phyloP scores from a whole-genome alignment of 768 basidiomycete genomes.

The Mycena epipterygia region DNA sequence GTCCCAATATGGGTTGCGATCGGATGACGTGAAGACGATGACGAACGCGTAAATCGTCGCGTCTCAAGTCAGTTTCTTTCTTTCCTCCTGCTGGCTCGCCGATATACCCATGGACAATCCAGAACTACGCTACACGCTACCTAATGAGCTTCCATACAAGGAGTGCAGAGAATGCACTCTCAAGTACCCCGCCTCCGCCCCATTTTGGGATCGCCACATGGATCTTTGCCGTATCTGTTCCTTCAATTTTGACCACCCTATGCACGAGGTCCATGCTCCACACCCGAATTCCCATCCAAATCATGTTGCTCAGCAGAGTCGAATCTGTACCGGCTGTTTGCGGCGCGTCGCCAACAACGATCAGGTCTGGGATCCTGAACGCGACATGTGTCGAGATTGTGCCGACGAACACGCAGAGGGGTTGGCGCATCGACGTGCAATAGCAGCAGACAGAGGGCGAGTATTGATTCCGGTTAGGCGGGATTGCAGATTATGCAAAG shows the following conservation, averaged over 20 bases:
- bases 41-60: too few species aligned
- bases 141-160: too few species aligned
- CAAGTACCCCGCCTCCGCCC: too few species aligned
- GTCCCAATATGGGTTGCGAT: too few species aligned
- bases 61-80: too few species aligned
- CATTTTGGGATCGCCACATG: too few species aligned
- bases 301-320: not conserved
- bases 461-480: not conserved
- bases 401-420: not conserved
- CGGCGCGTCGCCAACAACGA: not conserved
- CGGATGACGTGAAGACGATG: too few species aligned
- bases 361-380: not conserved
- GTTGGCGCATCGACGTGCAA: not conserved
- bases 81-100: too few species aligned
- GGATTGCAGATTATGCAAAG: not conserved
- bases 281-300: not conserved
- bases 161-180: too few species aligned
- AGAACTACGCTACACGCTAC: too few species aligned
- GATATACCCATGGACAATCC: too few species aligned
- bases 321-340: not conserved
- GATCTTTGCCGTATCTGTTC: not conserved
- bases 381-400: not conserved
- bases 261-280: not conserved
- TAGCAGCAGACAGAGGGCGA: not conserved
- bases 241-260: not conserved